Base-by-base conservation (phyloP, 148 eudicot species). In the Euryodendron excelsum region DNA sequence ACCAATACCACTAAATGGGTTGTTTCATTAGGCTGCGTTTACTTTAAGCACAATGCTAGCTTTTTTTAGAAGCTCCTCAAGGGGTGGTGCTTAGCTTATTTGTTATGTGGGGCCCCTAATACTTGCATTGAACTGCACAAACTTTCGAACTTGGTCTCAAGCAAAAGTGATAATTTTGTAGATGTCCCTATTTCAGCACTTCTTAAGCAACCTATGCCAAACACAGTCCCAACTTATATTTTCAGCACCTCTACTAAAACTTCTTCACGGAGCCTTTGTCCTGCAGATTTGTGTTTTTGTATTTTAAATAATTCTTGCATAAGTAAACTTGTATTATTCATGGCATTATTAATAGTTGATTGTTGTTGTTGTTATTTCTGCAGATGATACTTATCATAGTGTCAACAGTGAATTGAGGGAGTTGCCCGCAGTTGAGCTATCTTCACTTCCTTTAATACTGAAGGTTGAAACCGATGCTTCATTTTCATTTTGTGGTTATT, bases 391-490 rank as follows among this genome's bases (percentile, higher is more conserved):
- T 72, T 91, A 85, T 80, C 91, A 87, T 75, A 85, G 81, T 82
- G 80, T 85, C 80, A 91, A 82, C 81, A 89, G 85, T 88, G 98
- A 90, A 82, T 69, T 96, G 72, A 85, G 90, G 85, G 99, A 96
- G 87, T 86, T 96, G 81, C 99, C 99, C 83, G 86, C 91, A 8
- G 94, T 96, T 84, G 97, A 90, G 86, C 84, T 93, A 11, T 92
- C 98, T 55, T 88, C 95, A 31, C 93, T 96, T n/a, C 97, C 98
- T 47, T 82, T 90, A 75, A 87, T 96, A 83, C 85, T 91, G 61
- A 96, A 96, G 99, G 99, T 94, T 77, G 56, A 21, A 36, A 61
- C 80, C 77, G 47, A 80, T 66, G 34, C 62, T 39, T 62, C 23
- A 23, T 75, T 36, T 75, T 17, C 34, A 63, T 36, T 21, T 77